phyloP scores from a whole-genome alignment of 139 green algal species.

The Nannochloris sp. region DNA sequence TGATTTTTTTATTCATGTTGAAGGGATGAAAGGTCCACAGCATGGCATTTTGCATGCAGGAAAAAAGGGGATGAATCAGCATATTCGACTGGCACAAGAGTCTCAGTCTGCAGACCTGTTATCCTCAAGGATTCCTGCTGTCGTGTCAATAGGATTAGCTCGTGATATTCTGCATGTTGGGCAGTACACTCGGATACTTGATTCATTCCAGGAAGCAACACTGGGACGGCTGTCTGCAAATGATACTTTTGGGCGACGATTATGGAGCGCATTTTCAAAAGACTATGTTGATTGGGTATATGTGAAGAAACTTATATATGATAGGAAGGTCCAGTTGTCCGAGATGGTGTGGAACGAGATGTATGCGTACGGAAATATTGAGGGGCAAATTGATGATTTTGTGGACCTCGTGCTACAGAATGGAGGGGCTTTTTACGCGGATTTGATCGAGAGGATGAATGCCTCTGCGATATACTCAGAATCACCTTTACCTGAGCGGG shows the following conservation, averaged over 20 bases:
- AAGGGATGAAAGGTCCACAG: too few species aligned
- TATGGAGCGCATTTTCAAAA: background rate
- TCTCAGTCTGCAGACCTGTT: constrained; percentile 37
- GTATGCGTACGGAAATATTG: background rate
- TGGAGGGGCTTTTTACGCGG: background rate
- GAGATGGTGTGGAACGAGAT: background rate
- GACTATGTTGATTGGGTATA: background rate
- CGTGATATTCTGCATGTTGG: background rate
- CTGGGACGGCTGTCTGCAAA: too few species aligned
- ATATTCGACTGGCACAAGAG: constrained; percentile 34
- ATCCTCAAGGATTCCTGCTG: background rate
- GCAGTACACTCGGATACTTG: too few species aligned
- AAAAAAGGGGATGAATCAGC: background rate
- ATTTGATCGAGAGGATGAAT: background rate
- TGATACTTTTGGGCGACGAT: too few species aligned
- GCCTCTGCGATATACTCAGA: background rate
- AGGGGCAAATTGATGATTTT: background rate
- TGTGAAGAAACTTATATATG: background rate
- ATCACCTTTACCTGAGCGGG: too few species aligned
- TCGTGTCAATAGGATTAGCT: background rate
- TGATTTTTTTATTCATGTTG: constrained; percentile 78
- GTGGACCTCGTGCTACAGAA: background rate
- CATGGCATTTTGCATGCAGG: background rate
- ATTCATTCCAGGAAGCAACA: too few species aligned
- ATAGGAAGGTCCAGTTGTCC: background rate